Evolutionary conservation across 1,139 yeast species (phyloP).

Genomic region (Pichia sp.): DNA sequence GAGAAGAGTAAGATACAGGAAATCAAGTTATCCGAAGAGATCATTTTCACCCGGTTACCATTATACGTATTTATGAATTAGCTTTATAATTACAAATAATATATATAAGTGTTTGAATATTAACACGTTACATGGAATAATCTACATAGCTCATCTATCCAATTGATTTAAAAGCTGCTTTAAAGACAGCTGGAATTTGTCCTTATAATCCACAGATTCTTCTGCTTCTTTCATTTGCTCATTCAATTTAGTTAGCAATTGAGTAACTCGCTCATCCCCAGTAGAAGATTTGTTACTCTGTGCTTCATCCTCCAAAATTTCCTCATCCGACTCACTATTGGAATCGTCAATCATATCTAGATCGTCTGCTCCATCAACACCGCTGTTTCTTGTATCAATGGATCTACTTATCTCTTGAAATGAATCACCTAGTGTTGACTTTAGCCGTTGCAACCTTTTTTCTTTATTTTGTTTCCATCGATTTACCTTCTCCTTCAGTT

Average conservation of each 20-base stretch:
- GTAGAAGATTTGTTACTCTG: no score
- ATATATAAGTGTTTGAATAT: background rate
- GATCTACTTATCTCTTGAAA: slow-evolving; percentile 4
- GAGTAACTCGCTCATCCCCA: background rate
- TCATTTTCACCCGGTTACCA: slow-evolving; percentile 17
- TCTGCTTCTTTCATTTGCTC: background rate
- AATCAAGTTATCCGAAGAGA: slow-evolving; percentile 15
- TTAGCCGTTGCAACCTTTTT: slow-evolving; percentile 11
- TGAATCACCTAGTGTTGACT: slow-evolving; percentile 3
- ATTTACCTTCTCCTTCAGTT: slow-evolving; percentile 18
- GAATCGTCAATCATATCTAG: slow-evolving; percentile 6
- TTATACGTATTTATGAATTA: slow-evolving; percentile 20
- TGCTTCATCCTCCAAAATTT: background rate
- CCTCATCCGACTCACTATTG: slow-evolving; percentile 1
- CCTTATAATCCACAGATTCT: background rate
- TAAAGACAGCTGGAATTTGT: slow-evolving; percentile 3
- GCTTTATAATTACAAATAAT: background rate
- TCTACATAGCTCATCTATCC: background rate
- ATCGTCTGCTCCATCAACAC: slow-evolving; percentile 13
- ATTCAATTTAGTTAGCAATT: background rate
- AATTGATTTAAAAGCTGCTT: slow-evolving; percentile 7
- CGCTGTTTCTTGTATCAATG: slow-evolving; percentile 8
- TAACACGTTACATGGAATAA: background rate
- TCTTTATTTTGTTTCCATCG: slow-evolving; percentile 15
- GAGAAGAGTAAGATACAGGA: slow-evolving; percentile 13